These are phyloP conservation scores for Apiospora phragmitis DNA, from an alignment of 2,329 filamentous ascomycete species.

Conservation along the genomic window DNA sequence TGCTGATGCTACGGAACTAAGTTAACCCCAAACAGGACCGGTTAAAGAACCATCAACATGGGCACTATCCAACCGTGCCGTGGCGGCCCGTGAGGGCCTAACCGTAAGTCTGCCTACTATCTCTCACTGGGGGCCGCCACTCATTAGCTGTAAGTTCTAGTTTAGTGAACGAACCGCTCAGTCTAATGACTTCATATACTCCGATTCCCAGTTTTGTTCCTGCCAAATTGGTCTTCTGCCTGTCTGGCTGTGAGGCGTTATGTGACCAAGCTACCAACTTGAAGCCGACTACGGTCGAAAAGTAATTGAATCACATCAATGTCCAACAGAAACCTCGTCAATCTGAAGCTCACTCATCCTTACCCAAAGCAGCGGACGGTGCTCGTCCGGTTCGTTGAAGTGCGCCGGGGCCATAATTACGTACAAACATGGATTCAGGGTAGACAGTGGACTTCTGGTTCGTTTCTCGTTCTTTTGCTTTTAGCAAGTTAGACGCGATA, in stretches of 20 bases:
- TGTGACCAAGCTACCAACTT: not conserved
- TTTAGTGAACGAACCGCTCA: not conserved
- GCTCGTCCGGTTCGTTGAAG: not conserved
- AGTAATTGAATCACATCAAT: not conserved
- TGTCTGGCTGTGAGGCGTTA: not conserved
- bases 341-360: not conserved
- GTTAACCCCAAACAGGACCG: not conserved
- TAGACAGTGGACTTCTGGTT: not conserved
- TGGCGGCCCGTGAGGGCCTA: not conserved
- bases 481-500: not conserved
- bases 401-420: not conserved
- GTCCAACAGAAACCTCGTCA: not conserved
- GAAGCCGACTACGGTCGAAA: not conserved
- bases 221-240: not conserved
- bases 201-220: not conserved
- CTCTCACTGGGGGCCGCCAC: not conserved
- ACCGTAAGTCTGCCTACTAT: not conserved
- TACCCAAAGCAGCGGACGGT: not conserved
- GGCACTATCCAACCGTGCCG: constrained; percentile 6
- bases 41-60: not conserved
- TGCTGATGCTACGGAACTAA: not conserved
- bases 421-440: not conserved
- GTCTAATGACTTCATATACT: not conserved
- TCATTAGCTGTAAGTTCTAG: not conserved
- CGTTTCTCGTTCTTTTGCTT: not conserved